phyloP scores from a whole-genome alignment of 140 eudicot species.

The Ambrosia hybrid region DNA sequence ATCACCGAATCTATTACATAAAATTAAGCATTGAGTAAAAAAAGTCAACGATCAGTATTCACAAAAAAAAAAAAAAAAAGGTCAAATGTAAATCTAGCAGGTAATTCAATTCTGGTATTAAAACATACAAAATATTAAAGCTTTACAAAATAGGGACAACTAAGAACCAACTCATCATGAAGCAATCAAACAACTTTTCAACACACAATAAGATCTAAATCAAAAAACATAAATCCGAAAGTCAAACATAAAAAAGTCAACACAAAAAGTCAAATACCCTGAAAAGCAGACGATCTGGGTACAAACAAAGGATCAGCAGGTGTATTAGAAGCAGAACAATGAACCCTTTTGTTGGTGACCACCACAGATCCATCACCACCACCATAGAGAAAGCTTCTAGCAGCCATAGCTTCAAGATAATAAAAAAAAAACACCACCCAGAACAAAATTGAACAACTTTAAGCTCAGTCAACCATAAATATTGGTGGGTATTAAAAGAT shows the following conservation, averaged over 20 bases:
- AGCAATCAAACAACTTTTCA: slow-evolving; percentile 25
- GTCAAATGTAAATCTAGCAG: background rate
- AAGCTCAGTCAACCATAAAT: slow-evolving; percentile 41
- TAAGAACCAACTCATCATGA: slow-evolving; percentile 12
- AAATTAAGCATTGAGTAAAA: background rate
- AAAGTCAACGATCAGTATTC: slow-evolving; percentile 36
- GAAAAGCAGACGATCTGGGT: slow-evolving; percentile 45
- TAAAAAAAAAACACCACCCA: slow-evolving; percentile 10
- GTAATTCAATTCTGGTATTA: background rate
- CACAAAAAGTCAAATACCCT: slow-evolving; percentile 25
- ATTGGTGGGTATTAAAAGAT: slow-evolving; percentile 21
- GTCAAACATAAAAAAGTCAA: no score
- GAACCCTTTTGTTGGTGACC: slow-evolving; percentile 39
- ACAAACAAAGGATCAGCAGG: slow-evolving; percentile 41
- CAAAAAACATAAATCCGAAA: slow-evolving; percentile 7
- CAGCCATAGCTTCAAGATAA: slow-evolving; percentile 45
- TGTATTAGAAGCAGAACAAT: slow-evolving; percentile 25
- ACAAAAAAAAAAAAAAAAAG: background rate
- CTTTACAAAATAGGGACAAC: background rate
- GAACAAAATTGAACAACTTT: background rate
- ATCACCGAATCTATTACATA: no score
- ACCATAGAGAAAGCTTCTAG: slow-evolving; percentile 45
- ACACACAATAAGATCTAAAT: slow-evolving; percentile 26
- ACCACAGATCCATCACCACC: slow-evolving; percentile 32
- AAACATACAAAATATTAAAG: background rate